Evolutionary conservation across 495 filamentous ascomycete genomes (phyloP).

Genomic region (Xylaria intraflava): DNA sequence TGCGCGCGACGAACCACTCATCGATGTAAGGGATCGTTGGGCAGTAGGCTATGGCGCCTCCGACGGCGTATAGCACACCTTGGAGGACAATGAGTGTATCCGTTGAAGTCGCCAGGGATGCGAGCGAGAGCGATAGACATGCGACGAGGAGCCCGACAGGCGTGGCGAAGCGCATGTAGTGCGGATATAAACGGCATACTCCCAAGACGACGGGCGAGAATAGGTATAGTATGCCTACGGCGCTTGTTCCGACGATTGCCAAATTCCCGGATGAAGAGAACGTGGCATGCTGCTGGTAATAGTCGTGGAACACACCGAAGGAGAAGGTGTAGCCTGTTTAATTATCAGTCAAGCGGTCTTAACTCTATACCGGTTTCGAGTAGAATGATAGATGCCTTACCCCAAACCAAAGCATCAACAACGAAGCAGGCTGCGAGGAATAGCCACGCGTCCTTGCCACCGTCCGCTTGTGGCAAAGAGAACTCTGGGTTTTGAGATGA

Average conservation of each 20-base stretch:
- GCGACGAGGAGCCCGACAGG: constrained; percentile 35
- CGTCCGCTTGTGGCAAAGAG: constrained; percentile 53
- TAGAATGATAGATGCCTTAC: constrained; percentile 26
- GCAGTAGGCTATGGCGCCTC: constrained; percentile 41
- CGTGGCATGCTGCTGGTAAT: constrained; percentile 38
- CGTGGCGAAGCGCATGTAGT: constrained; percentile 25
- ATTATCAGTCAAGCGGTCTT: background rate
- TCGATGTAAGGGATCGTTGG: constrained; percentile 47
- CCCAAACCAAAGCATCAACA: constrained; percentile 62
- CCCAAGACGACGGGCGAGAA: constrained; percentile 33
- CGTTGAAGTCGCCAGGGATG: constrained; percentile 40
- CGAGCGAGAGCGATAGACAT: constrained; percentile 34
- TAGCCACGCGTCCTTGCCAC: constrained; percentile 58
- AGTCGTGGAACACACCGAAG: constrained; percentile 46
- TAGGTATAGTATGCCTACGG: constrained; percentile 48
- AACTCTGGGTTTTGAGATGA: constrained; percentile 12
- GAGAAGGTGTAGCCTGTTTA: constrained; percentile 55
- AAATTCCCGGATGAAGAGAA: constrained; percentile 35
- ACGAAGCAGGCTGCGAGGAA: constrained; percentile 57
- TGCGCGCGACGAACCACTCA: constrained; percentile 50
- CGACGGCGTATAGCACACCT: constrained; percentile 47
- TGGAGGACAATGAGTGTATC: constrained; percentile 47
- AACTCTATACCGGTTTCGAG: background rate
- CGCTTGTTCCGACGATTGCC: constrained; percentile 36
- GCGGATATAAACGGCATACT: constrained; percentile 27